A percentile compares a stretch with the other conserved stretches of the same genome.
phyloP scores from a whole-genome alignment of 169 alveolate genomes.

The Plasmodium cynomolgi region DNA sequence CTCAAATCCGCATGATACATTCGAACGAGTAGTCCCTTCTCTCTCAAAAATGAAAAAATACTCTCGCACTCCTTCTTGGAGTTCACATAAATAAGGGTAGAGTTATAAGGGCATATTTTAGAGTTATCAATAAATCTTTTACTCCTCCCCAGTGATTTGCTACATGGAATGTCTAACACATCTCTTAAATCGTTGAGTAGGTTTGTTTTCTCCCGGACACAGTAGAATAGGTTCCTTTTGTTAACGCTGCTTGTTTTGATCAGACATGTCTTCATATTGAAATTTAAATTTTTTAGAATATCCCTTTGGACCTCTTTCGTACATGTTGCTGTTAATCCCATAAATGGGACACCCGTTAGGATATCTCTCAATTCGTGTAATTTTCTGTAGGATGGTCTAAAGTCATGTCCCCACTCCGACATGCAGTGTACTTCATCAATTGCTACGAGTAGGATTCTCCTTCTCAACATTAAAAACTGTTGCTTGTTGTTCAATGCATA shows the following conservation, averaged over 20 bases:
- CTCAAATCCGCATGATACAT: slow-evolving; percentile 86
- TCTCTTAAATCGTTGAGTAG: slow-evolving; percentile 24
- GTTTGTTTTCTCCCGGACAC: slow-evolving; percentile 34
- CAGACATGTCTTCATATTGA: slow-evolving; percentile 27
- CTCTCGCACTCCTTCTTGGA: slow-evolving; percentile 63
- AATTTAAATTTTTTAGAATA: slow-evolving; percentile 76
- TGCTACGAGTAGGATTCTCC: slow-evolving; percentile 92
- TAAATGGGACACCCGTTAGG: slow-evolving; percentile 95
- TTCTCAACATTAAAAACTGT: slow-evolving; percentile 47
- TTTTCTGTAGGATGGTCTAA: slow-evolving; percentile 95
- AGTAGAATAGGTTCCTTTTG: slow-evolving; percentile 43
- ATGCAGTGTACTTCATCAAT: slow-evolving; percentile 99
- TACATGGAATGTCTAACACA: slow-evolving; percentile 46
- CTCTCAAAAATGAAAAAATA: slow-evolving; percentile 17
- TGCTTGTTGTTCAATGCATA: slow-evolving; percentile 55
- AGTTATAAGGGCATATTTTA: slow-evolving; percentile 61
- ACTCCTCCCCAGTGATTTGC: slow-evolving; percentile 10
- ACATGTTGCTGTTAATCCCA: slow-evolving; percentile 99
- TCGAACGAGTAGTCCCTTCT: slow-evolving; percentile 29
- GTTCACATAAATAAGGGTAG: slow-evolving; percentile 63
- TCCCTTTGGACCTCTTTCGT: slow-evolving; percentile 90
- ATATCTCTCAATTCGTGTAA: slow-evolving; percentile 87
- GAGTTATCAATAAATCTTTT: slow-evolving; percentile 57
- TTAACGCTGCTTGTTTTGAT: slow-evolving; percentile 65
- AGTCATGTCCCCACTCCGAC: slow-evolving; percentile 99